Base-by-base conservation (phyloP, 2,329 filamentous ascomycete genomes). In the Talaromyces sp. region DNA sequence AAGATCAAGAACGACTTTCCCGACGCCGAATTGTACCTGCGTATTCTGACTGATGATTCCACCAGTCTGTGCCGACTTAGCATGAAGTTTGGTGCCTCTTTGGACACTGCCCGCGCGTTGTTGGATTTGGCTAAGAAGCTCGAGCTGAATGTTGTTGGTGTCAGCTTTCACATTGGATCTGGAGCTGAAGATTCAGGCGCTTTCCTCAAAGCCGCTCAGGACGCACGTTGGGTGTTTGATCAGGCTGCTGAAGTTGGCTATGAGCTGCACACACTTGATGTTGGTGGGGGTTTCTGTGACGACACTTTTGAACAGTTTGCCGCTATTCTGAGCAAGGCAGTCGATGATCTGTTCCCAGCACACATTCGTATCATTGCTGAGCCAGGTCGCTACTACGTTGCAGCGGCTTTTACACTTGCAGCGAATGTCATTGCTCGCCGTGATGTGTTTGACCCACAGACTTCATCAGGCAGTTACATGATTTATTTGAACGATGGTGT, bases 121-220 rank as follows among this genome's bases (percentile, higher is more conserved):
- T 86, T 99, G 60, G 84, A 87, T 68, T 82, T 96, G 31, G 95
- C 95, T 13, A 90, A 89, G 78, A 83, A 92, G 66, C 84, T 99
- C 35, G 89, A 89, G 19, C 88, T 99, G 70, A 96, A 95, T 71
- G 91, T 99, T 35, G 91, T 96, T 16, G 95, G 95, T 58, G 94
- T 98, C 65, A 97, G 93, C 77, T 99, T 99, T 84, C 95, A 99
- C 76, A 93, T 99, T 65, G 95, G 95, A 67, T 99, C 95, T 3
- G 95, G 95, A 33, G 94, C 95, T 13, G 94, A 93, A 39, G 95
- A 99, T 76, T 93, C 95, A n/a, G 82, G 87, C 67, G 92, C 93
- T 14, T 98, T 97, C 80, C 84, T 90, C 77, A 94, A 94, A 79
- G 94, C 95, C 22, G 93, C 98, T 59, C 87, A 88, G 72, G 95